Evolutionary conservation across 345 rosid species (phyloP), one percentile per base, ranked within the genome.

Genomic region (Boechera stricta): DNA sequence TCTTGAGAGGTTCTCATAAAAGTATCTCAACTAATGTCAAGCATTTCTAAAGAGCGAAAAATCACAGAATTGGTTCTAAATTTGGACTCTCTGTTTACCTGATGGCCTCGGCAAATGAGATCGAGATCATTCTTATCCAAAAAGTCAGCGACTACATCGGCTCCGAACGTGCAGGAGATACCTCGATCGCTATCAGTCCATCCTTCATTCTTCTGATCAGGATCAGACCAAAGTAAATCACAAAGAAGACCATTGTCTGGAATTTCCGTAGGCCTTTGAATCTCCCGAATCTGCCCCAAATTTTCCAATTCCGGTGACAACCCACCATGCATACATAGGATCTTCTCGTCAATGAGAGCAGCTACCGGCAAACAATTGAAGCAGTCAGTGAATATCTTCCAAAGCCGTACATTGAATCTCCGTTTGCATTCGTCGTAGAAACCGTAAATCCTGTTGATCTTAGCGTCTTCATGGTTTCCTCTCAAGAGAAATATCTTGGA

Each of bases 381-480:
- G 85, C 99, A 95, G 72, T 91, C 98, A 0, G 97, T 87, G 73
- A 93, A 93, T 64, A 91, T 86, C 77, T 90, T 96, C 99, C 99
- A 91, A 63, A 93, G 97, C 55, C 97, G 81, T 53, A 93, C 98
- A 69, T 96, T 96, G 71, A 96, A 93, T 74, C 99, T 80, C 79
- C 99, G 83, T 79, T 95, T 95, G 80, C 99, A 92, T 81, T 95
- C 99, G n/a, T 95, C 99, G 6, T 93, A 96, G 77, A 96, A 96
- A 2, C 99, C 99, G 71, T 96, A 96, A 70, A 96, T 85, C 69
- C 97, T 75, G 18, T 96, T 96, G 85, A 96, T 93, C 87, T 93
- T 96, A 2, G 99, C 93, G 57, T 96, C 99, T 82, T 96, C 99
- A 32, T 96, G 99, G 88, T 96, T 96, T 72, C 98, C 99, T 76